Conservation (phyloP, 1,284 basidiomycete genomes). For the Ceratobasidium sp. region DNA sequence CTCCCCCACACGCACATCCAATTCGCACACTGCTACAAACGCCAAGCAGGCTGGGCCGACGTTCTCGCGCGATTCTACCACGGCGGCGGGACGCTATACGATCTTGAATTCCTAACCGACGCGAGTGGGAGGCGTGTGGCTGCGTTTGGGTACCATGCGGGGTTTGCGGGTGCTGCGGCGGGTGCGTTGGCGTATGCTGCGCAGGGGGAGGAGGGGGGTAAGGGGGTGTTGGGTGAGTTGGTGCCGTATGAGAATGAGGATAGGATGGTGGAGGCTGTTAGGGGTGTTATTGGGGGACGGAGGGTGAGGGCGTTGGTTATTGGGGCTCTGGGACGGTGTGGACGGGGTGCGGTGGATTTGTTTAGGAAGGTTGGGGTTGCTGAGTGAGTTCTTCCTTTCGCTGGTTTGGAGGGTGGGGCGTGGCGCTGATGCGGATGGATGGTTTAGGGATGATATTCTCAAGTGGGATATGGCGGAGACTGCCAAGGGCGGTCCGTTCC, state of each 20-base stretch:
- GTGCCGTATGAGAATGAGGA: slow-evolving; percentile 86
- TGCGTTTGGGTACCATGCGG: slow-evolving; percentile 99
- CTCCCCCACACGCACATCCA: slow-evolving; percentile 97
- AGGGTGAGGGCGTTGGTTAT: slow-evolving; percentile 93
- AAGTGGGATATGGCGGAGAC: slow-evolving; percentile 99
- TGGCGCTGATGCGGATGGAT: slow-evolving; percentile 8
- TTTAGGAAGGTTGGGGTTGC: slow-evolving; percentile 94
- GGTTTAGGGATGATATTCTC: slow-evolving; percentile 90
- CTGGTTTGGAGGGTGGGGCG: neutral
- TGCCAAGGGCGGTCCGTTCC: slow-evolving; percentile 96
- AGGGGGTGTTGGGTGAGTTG: slow-evolving; percentile 70
- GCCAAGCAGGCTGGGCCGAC: slow-evolving; percentile 92
- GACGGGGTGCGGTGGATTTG: slow-evolving; percentile 95
- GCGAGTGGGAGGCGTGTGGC: slow-evolving; percentile 89
- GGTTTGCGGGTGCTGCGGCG: slow-evolving; percentile 96
- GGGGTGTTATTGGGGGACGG: slow-evolving; percentile 72
- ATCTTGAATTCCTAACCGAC: slow-evolving; percentile 97
- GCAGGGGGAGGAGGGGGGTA: slow-evolving; percentile 62
- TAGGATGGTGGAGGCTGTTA: slow-evolving; percentile 84
- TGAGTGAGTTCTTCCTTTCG: slow-evolving; percentile 75
- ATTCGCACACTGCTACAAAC: slow-evolving; percentile 99
- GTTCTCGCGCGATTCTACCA: slow-evolving; percentile 90
- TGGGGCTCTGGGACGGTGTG: slow-evolving; percentile 95
- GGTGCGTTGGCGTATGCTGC: slow-evolving; percentile 88
- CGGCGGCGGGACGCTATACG: slow-evolving; percentile 92